Evolutionary conservation across 202 grass and related monocot species (phyloP).

Genomic region (Bolboschoenoplectus hybrid): DNA sequence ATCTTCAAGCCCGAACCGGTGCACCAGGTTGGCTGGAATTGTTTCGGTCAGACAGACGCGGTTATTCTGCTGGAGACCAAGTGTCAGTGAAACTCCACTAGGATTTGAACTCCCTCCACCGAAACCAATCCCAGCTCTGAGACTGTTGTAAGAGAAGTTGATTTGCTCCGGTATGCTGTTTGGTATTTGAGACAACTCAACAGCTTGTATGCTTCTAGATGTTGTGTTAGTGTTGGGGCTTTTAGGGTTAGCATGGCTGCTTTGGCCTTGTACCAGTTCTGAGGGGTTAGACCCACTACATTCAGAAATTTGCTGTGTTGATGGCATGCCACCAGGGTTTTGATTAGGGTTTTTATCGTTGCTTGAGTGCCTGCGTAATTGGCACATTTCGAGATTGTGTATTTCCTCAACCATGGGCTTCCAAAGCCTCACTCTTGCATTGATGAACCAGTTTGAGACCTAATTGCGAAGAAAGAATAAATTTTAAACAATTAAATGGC

Average conservation of each 20-base stretch:
- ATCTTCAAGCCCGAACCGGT: slow-evolving; percentile 85
- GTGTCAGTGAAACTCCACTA: slow-evolving; percentile 73
- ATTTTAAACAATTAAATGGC: neutral
- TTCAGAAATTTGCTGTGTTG: slow-evolving; percentile 51
- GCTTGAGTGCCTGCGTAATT: slow-evolving; percentile 54
- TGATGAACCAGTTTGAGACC: slow-evolving; percentile 99
- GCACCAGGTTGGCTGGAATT: slow-evolving; percentile 64
- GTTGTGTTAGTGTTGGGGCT: slow-evolving; percentile 38
- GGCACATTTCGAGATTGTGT: slow-evolving; percentile 84
- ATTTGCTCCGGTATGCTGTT: slow-evolving; percentile 52
- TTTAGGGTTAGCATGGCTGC: slow-evolving; percentile 44
- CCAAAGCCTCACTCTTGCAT: slow-evolving; percentile 97
- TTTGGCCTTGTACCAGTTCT: slow-evolving; percentile 53
- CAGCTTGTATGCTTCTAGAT: slow-evolving; percentile 41
- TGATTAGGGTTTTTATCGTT: slow-evolving; percentile 46
- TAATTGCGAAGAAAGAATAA: slow-evolving; percentile 16
- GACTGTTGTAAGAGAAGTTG: slow-evolving; percentile 61
- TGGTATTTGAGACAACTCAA: slow-evolving; percentile 54
- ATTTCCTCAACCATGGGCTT: slow-evolving; percentile 99
- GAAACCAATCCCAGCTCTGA: slow-evolving; percentile 37
- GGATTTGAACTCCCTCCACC: neutral
- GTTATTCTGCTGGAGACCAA: slow-evolving; percentile 92
- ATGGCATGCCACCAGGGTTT: slow-evolving; percentile 44
- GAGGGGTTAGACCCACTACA: slow-evolving; percentile 53
- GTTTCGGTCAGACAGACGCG: slow-evolving; percentile 64